Evolutionary conservation across 2,329 filamentous ascomycete species (phyloP), one percentile per base, ranked within the genome.

Genomic region (Endocalyx cinctus): DNA sequence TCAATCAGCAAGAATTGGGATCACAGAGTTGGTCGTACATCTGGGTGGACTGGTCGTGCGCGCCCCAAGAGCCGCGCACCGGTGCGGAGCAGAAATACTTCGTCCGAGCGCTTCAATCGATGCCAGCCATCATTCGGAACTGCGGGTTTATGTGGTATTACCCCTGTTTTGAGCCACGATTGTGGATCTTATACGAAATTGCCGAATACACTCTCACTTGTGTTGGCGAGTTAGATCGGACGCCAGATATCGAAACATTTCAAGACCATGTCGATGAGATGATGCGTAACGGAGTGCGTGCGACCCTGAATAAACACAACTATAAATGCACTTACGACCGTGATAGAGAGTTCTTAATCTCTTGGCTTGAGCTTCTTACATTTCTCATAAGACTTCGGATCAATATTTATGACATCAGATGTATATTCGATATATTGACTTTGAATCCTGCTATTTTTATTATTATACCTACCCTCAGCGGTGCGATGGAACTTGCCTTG

Each of bases 21-120:
- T 20, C 29, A 19, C 43, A 51, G 17, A 11, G 31, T 12, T 52
- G 50, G 50, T 40, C 29, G 23, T 50, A 50, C 25, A 40, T 52
- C n/a, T 54, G 48, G 49, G 35, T 48, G 17, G 49, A 52, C 22
- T 52, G 48, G 49, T 43, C 43, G 12, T 54, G 48, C 33, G 37
- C 47, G 35, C 50, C 48, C 10, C 48, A 54, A 25, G 6, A 27
- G n/a, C 48, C 46, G 17, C 49, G 50, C 31, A 41, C 30, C 14
- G 3, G 14, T 22, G 10, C 20, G 10, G 43, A 52, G 34, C 28
- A 45, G 31, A 12, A 12, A 12, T 54, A 50, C 34, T 52, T 54
- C 38, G 12, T 37, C 16, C 37, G 42, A 16, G 33, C 35, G 6
- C 31, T 52, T 15, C 26, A 30, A 25, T 51, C 42, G 8, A 48